These are phyloP conservation scores for Epichloe uncinata DNA, from an alignment of 2,329 filamentous ascomycete genomes.

Conservation along the genomic window DNA sequence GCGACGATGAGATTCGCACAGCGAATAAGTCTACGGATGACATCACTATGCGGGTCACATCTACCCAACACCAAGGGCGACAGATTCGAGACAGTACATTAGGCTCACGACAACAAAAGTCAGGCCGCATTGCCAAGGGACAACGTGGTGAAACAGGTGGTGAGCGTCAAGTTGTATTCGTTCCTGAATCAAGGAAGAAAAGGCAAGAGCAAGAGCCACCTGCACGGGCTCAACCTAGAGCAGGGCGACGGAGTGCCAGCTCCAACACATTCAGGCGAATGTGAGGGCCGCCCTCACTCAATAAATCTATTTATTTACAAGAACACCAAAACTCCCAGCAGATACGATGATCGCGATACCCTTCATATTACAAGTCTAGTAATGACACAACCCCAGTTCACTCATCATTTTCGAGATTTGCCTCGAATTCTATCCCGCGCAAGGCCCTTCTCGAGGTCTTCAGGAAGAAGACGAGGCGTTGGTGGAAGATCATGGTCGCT, in stretches of 20 bases:
- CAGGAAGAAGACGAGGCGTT: constrained; percentile 39
- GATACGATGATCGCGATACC: background rate
- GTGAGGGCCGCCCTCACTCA: constrained; percentile 18
- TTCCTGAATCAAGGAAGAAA: constrained; percentile 45
- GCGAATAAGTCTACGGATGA: constrained; percentile 20
- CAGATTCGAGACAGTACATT: constrained; percentile 42
- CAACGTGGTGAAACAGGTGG: constrained; percentile 39
- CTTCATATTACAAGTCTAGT: background rate
- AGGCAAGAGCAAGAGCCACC: constrained; percentile 24
- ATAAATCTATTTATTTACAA: constrained; percentile 7
- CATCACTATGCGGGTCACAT: constrained; percentile 54
- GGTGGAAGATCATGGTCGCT: constrained; percentile 41
- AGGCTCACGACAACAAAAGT: constrained; percentile 40
- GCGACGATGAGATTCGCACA: constrained; percentile 17
- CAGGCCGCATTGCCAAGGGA: constrained; percentile 31
- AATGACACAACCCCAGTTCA: background rate
- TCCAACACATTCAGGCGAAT: constrained; percentile 60
- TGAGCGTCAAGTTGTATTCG: constrained; percentile 60
- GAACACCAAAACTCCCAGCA: constrained; percentile 3
- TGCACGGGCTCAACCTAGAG: constrained; percentile 20
- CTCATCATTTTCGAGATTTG: constrained; percentile 14
- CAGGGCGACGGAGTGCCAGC: constrained; percentile 56
- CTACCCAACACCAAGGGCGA: constrained; percentile 47
- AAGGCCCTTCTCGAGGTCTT: constrained; percentile 47
- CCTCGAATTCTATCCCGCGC: constrained; percentile 24